Evolutionary conservation across 1,284 basidiomycete genomes (phyloP).

Genomic region (Limonomyces culmigenus): DNA sequence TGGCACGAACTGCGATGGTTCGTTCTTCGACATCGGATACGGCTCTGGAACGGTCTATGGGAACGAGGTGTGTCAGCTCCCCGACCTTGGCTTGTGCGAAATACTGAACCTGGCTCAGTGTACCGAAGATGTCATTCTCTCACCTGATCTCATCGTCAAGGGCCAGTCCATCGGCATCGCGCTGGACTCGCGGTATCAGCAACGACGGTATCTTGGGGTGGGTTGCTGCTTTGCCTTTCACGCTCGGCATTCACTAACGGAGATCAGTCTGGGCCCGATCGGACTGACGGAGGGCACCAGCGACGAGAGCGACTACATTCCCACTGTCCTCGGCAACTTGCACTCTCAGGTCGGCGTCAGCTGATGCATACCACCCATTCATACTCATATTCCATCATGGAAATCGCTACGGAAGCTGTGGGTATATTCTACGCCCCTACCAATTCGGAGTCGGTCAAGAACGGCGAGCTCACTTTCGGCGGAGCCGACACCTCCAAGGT

Average conservation of each 20-base stretch:
- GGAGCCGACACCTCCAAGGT: constrained; percentile 29
- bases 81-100: no score
- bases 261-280: constrained; percentile 18
- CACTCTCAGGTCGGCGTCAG: constrained; percentile 13
- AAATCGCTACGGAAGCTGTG: constrained; percentile 24
- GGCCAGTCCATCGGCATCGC: constrained; percentile 38
- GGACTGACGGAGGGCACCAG: constrained; percentile 15
- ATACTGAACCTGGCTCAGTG: no score
- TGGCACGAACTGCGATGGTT: no score
- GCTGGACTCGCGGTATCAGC: constrained; percentile 14
- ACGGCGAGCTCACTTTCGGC: constrained; percentile 34
- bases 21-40: constrained; percentile 2
- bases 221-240: not conserved
- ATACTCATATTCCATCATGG: constrained; percentile 20
- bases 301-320: constrained; percentile 7
- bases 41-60: constrained; percentile 3
- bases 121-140: constrained; percentile 29
- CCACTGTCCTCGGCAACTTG: constrained; percentile 21
- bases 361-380: constrained; percentile 20
- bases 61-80: no score
- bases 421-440: constrained; percentile 35
- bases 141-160: constrained; percentile 22
- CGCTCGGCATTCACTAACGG: not conserved
- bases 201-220: constrained; percentile 42
- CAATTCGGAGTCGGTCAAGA: constrained; percentile 11